Percentiles rank a stretch among this genome's conserved stretches.
phyloP scores from a whole-genome alignment of 352 stramenopile genomes.

The Elongisporangium prolatum region DNA sequence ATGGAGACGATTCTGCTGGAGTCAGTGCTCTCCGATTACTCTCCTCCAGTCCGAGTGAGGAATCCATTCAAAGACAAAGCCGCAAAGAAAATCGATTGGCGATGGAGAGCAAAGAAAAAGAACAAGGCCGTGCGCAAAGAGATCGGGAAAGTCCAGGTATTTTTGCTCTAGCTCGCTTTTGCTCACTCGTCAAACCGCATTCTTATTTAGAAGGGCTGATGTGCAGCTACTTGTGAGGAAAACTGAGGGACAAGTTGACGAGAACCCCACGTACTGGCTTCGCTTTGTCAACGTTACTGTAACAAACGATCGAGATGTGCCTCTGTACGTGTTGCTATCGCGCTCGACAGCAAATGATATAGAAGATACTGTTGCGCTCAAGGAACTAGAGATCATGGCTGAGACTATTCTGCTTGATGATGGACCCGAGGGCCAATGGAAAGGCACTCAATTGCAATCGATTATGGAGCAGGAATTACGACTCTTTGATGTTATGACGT shows the following conservation, averaged over 20 bases:
- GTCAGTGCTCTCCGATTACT: conserved; percentile 22
- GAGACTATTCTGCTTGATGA: conserved; percentile 52
- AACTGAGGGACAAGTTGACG: background rate
- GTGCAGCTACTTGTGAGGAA: conserved; percentile 3
- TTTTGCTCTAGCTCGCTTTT: too few species aligned
- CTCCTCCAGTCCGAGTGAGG: conserved; percentile 7
- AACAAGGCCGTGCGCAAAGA: background rate
- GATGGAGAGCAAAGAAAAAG: background rate
- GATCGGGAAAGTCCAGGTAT: background rate
- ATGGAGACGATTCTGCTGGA: conserved; percentile 22
- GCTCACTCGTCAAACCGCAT: conserved; percentile 1
- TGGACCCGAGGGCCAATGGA: conserved; percentile 60
- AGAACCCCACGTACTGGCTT: conserved; percentile 32
- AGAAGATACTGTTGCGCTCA: conserved; percentile 22
- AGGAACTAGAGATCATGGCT: conserved; percentile 29
- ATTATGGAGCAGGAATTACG: conserved; percentile 55
- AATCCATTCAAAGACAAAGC: conserved; percentile 25
- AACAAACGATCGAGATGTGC: conserved; percentile 51
- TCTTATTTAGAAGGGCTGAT: too few species aligned
- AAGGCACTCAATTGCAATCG: conserved; percentile 33
- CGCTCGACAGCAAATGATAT: conserved; percentile 12
- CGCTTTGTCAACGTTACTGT: conserved; percentile 50
- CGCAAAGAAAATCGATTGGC: conserved; percentile 1
- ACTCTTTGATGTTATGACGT: conserved; percentile 51
- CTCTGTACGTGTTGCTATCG: conserved; percentile 57